A percentile compares a stretch with the other conserved stretches of the same genome.
phyloP scores from a whole-genome alignment of 768 basidiomycete species.

The Rossbeevera mucosa region DNA sequence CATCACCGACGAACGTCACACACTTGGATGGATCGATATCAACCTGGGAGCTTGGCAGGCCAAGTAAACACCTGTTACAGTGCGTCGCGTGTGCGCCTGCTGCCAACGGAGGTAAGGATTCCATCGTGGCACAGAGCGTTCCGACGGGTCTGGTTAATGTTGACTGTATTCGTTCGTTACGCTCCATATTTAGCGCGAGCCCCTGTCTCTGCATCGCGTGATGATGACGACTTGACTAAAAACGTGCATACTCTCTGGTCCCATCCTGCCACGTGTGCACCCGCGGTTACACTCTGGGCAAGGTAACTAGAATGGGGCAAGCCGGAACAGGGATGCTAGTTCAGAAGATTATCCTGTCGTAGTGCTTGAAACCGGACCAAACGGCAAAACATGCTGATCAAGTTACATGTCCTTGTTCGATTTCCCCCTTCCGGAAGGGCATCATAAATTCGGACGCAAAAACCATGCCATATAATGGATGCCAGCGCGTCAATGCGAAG shows the following conservation, averaged over 20 bases:
- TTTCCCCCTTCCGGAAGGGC: too few species aligned
- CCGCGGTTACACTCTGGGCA: too few species aligned
- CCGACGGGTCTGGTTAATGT: neutral
- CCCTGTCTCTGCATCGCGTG: neutral
- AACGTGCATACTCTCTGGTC: too few species aligned
- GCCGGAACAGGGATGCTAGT: too few species aligned
- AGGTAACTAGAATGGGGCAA: too few species aligned
- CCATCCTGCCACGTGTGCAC: too few species aligned
- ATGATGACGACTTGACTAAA: too few species aligned
- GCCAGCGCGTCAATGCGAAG: neutral
- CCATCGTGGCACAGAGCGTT: slow-evolving; percentile 7
- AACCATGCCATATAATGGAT: neutral
- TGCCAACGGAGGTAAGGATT: slow-evolving; percentile 28
- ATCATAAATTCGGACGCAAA: too few species aligned
- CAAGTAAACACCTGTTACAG: slow-evolving; percentile 62
- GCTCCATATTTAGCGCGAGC: neutral
- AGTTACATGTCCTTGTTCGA: too few species aligned
- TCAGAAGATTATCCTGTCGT: too few species aligned
- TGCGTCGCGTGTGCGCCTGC: slow-evolving; percentile 59
- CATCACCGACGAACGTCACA: slow-evolving; percentile 20
- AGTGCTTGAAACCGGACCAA: too few species aligned
- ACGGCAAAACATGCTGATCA: too few species aligned
- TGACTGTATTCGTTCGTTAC: neutral
- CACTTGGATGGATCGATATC: slow-evolving; percentile 74
- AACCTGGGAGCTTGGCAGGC: slow-evolving; percentile 64